These are phyloP conservation scores for Venturia carpophila DNA, from an alignment of 2,329 filamentous ascomycete species.

Conservation along the genomic window DNA sequence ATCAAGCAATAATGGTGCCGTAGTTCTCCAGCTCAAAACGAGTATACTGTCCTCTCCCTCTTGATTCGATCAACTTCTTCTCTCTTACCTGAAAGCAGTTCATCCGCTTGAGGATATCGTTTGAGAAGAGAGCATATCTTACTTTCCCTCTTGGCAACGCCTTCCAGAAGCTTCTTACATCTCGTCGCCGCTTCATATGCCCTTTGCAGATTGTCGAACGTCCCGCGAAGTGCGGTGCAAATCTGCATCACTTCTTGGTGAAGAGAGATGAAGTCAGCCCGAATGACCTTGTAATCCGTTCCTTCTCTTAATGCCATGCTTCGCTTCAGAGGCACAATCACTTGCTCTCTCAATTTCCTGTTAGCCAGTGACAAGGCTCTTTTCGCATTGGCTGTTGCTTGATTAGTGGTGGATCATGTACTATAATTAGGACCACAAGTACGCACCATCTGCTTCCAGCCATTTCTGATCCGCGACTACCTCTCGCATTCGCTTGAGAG, in stretches of 20 bases:
- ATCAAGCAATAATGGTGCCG: too few relatives aligned
- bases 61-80: neutral
- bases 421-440: neutral
- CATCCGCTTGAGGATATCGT: neutral
- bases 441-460: slow-evolving; percentile 1
- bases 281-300: neutral
- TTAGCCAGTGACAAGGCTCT: neutral
- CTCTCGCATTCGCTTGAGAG: neutral
- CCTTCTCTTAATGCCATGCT: neutral
- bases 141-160: neutral
- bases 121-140: neutral
- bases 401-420: neutral
- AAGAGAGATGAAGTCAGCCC: neutral
- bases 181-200: neutral
- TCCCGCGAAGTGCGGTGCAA: neutral
- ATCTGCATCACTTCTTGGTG: slow-evolving; percentile 7
- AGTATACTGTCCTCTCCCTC: neutral
- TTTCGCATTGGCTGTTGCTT: neutral
- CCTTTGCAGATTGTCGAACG: neutral
- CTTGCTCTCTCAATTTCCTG: neutral
- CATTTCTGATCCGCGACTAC: neutral
- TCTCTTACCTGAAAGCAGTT: neutral
- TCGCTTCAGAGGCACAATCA: slow-evolving; percentile 5
- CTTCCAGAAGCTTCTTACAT: neutral
- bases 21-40: neutral